Percentiles rank a stretch among this genome's conserved stretches.
These are phyloP conservation scores for Ceratocystis diversiconidia DNA, from an alignment of 2,329 filamentous ascomycete genomes.

Conservation along the genomic window DNA sequence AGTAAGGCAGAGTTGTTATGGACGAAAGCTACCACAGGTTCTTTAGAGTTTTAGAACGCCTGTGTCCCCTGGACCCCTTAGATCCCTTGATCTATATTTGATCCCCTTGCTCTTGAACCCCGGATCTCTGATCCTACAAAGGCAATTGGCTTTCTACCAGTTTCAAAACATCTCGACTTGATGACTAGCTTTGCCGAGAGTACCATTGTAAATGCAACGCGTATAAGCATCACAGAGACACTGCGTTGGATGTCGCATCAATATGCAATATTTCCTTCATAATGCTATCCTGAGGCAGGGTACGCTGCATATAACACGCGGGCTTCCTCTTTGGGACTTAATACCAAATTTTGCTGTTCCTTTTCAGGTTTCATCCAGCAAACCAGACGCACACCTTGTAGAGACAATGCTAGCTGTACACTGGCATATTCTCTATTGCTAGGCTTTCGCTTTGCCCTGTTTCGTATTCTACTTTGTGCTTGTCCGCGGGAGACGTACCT, in stretches of 20 bases:
- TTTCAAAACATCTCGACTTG: background rate
- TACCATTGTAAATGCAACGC: background rate
- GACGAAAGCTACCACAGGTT: background rate
- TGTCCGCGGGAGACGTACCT: too few species aligned
- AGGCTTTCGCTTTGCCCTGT: too few species aligned
- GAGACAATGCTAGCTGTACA: background rate
- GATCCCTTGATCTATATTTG: background rate
- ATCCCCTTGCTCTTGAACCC: background rate
- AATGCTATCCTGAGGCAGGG: background rate
- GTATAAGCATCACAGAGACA: background rate
- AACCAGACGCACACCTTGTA: background rate
- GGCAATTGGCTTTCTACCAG: background rate
- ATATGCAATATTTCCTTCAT: background rate
- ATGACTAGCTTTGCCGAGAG: background rate
- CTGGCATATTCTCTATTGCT: background rate
- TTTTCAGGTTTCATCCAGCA: background rate
- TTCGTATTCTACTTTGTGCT: too few species aligned
- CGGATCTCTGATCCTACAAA: background rate
- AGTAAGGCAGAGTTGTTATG: background rate
- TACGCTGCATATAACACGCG: background rate
- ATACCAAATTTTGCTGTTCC: background rate
- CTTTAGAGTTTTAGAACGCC: background rate
- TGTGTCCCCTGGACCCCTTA: too few species aligned
- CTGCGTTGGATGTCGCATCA: background rate
- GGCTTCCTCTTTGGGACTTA: background rate